Conservation (phyloP, 495 filamentous ascomycete species). For the Lophiostoma macrostomum region DNA sequence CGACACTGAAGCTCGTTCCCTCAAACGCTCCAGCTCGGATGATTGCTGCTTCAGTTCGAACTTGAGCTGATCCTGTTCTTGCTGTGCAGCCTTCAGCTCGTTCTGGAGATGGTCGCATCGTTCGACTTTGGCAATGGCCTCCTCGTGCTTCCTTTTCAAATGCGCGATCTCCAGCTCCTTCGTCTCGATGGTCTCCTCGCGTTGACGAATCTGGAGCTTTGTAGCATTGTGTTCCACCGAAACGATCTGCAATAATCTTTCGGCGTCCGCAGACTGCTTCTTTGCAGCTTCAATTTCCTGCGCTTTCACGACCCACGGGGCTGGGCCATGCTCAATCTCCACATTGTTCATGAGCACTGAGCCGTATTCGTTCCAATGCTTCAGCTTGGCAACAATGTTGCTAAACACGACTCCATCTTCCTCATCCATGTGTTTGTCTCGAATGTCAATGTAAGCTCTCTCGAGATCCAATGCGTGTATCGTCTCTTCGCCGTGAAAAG, state of each 20-base stretch:
- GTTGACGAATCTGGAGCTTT: constrained; percentile 59
- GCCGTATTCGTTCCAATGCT: constrained; percentile 62
- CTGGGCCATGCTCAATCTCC: constrained; percentile 74
- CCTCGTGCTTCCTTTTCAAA: constrained; percentile 76
- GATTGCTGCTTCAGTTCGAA: constrained; percentile 1
- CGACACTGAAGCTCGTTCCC: neutral
- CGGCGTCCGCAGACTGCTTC: constrained; percentile 71
- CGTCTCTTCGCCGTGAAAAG: neutral
- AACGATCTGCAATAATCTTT: constrained; percentile 51
- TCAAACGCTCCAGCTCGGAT: neutral
- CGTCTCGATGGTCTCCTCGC: constrained; percentile 67
- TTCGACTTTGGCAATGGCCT: constrained; percentile 61
- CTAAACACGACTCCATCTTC: constrained; percentile 19
- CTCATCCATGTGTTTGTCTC: neutral
- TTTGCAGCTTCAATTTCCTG: constrained; percentile 75
- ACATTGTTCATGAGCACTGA: constrained; percentile 73
- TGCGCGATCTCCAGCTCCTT: constrained; percentile 87
- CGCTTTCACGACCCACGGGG: constrained; percentile 82
- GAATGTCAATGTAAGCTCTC: neutral
- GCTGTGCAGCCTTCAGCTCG: constrained; percentile 2
- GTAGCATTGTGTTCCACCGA: constrained; percentile 69
- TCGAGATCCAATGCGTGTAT: neutral
- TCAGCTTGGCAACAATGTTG: constrained; percentile 66
- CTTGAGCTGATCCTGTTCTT: constrained; percentile 1
- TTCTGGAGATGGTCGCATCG: constrained; percentile 52